Base-by-base conservation (phyloP, 2,329 filamentous ascomycete species). In the Pseudogymnoascus sp. region DNA sequence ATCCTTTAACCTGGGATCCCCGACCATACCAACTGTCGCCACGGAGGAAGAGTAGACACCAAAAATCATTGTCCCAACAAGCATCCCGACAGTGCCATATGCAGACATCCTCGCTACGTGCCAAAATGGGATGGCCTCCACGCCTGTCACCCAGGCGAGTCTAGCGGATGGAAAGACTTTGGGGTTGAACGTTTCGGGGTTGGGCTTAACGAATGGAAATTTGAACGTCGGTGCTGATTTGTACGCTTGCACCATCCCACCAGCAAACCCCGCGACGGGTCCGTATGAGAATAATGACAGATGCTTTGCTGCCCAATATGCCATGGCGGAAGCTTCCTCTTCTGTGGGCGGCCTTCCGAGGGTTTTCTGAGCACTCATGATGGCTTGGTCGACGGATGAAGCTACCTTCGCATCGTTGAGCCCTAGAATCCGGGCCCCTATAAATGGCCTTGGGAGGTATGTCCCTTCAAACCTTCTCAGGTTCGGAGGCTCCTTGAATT, bases 201-300 rank as follows among this genome's bases (percentile, higher is more conserved):
- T 68, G n/a, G 70, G 71, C 51, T 70, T 66, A 31, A 61, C 70
- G 47, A 74, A 72, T 5, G 72, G 72, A 63, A 72, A 72, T 51
- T 67, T 66, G 57, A 70, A 71, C 23, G 65, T 67, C 7, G 59
- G 6, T 4, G 31, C 42, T 6, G 71, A 69, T 11, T 34, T 61
- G 14, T 70, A 69, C 10, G 68, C 65, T 61, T 68, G 67, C 64
- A 66, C 71, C 4, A 66, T 23, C 8, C 70, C 72, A n/a, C 47
- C 69, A 11, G 66, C 63, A 18, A 71, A 51, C 0, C 71, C 72
- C 2, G 68, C 5, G 1, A 68, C 65, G 1, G 62, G 21, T 1
- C 66, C 68, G 57, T 71, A 73, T 18, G 72, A 74, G 23, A 63
- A 47, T 3, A 71, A 67, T 1, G 66, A 64, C 2, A 72, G 29